phyloP scores from a whole-genome alignment of 2,329 filamentous ascomycete species.

The Furcasterigmium sp. region DNA sequence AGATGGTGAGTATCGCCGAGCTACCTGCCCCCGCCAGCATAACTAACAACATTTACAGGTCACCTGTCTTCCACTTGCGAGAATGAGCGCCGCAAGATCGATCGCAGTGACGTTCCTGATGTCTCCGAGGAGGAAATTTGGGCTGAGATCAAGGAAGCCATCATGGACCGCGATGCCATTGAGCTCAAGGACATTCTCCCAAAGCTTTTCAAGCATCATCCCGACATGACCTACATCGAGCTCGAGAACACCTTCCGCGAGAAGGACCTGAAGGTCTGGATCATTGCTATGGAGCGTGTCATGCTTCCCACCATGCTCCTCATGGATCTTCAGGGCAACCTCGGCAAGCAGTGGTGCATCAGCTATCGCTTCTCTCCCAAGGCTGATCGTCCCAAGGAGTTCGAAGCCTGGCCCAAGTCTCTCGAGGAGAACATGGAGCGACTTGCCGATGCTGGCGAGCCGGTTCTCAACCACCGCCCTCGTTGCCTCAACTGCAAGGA shows the following conservation, averaged over 20 bases:
- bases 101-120: slow-evolving; percentile 43
- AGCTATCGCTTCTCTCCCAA: slow-evolving; percentile 56
- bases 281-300: slow-evolving; percentile 58
- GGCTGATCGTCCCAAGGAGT: slow-evolving; percentile 53
- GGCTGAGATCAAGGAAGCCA: slow-evolving; percentile 47
- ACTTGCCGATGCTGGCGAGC: slow-evolving; percentile 60
- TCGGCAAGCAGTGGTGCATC: slow-evolving; percentile 59
- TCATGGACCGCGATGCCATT: slow-evolving; percentile 51
- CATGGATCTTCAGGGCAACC: slow-evolving; percentile 67
- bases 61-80: slow-evolving; percentile 28
- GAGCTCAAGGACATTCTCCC: slow-evolving; percentile 55
- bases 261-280: slow-evolving; percentile 47
- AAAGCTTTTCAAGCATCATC: slow-evolving; percentile 57
- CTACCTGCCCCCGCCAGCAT: too few relatives aligned
- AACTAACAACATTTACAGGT: slow-evolving; percentile 30
- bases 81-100: slow-evolving; percentile 45
- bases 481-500: slow-evolving; percentile 61
- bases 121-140: slow-evolving; percentile 52
- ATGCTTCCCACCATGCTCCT: slow-evolving; percentile 56
- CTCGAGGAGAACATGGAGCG: slow-evolving; percentile 57
- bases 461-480: slow-evolving; percentile 52
- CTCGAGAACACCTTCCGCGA: slow-evolving; percentile 57
- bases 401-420: slow-evolving; percentile 52
- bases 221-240: slow-evolving; percentile 51
- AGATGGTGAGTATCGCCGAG: slow-evolving; percentile 46